Evolutionary conservation across 768 basidiomycete species (phyloP), one percentile per base, ranked within the genome.

Genomic region (Boletus bicolor): DNA sequence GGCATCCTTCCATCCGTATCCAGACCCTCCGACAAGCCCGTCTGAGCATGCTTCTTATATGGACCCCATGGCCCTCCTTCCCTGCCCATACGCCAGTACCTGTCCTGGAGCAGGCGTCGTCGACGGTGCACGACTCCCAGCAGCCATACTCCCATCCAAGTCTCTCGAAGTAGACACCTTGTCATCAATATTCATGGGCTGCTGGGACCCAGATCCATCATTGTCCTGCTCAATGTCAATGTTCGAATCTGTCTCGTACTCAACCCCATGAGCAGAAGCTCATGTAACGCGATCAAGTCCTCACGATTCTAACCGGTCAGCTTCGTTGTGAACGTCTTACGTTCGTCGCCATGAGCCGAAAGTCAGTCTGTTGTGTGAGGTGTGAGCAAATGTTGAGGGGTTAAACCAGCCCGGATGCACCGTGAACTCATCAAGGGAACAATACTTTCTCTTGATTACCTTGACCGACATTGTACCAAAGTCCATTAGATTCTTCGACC

Each of bases 401-500:
- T 26, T 24, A 21, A 46, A 41, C 15, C 11, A 9, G n/a, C 0
- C 17, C 2, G 1, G 38, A 75, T 85, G 55, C 64, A 90, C 90
- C 8, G 82, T 76, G 66, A 92, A 92, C 42, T 92, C 89, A 53
- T 91, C 89, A 45, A 92, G 70, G 3, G 87, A 87, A 19, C 86
- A 80, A 69, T 96, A 96, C 58, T 81, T 83, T 6, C 89, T 88
- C 64, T 74, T 81, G 55, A 79, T 79, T 44, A 94, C 87, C 72
- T 94, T 96, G 52, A 76, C 75, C 19, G 85, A 73, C 76, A 98
- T 89, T 0, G 93, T 94, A 0, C 90, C 89, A 53, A 98, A 77
- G 65, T 98, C 94, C 94, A 98, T 98, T 7, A 95, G 93, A 19
- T 79, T 77, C n/a, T 63, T 88, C 86, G 48, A 98, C 83, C 46